A percentile compares a stretch with the other conserved stretches of the same genome.
Conservation (phyloP, 2,329 filamentous ascomycete genomes). For the Xylariaceae sp. region DNA sequence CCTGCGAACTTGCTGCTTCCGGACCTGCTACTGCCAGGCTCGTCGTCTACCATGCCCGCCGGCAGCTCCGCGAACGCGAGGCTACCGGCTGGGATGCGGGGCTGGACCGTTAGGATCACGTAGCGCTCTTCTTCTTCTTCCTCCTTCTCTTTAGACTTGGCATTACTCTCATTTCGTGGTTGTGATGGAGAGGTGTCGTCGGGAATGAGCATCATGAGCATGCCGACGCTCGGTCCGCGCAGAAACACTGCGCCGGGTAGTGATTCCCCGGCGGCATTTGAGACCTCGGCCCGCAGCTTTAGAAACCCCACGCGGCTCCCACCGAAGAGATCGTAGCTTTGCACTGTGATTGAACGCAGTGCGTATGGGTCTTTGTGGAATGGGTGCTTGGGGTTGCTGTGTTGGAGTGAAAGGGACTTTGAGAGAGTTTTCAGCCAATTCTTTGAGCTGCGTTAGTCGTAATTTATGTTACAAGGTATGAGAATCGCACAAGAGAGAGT, state of each 20-base stretch:
- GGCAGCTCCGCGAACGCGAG: slow-evolving; percentile 62
- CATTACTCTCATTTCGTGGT: slow-evolving; percentile 31
- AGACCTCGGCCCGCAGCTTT: slow-evolving; percentile 57
- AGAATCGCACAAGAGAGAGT: no score
- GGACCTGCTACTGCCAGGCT: not conserved
- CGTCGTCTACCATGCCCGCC: slow-evolving; percentile 61
- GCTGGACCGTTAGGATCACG: slow-evolving; percentile 65
- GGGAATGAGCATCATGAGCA: slow-evolving; percentile 63
- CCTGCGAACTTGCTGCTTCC: slow-evolving; percentile 59
- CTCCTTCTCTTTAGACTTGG: not conserved
- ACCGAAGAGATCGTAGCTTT: slow-evolving; percentile 61
- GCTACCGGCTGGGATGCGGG: slow-evolving; percentile 61
- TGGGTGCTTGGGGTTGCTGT: slow-evolving; percentile 48
- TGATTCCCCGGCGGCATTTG: slow-evolving; percentile 53
- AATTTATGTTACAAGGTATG: no score
- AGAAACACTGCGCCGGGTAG: slow-evolving; percentile 63
- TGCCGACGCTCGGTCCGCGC: slow-evolving; percentile 64
- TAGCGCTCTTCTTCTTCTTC: slow-evolving; percentile 52
- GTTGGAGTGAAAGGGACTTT: slow-evolving; percentile 54
- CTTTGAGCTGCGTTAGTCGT: slow-evolving; percentile 38
- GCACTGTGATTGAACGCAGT: slow-evolving; percentile 57
- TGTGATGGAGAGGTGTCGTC: slow-evolving; percentile 49
- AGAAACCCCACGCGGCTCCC: slow-evolving; percentile 58
- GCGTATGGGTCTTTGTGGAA: slow-evolving; percentile 61
- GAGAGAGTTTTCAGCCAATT: slow-evolving; percentile 56